Percentiles rank a stretch among this genome's conserved stretches.
phyloP scores from a whole-genome alignment of 352 stramenopile genomes.

The Pythium biforme region DNA sequence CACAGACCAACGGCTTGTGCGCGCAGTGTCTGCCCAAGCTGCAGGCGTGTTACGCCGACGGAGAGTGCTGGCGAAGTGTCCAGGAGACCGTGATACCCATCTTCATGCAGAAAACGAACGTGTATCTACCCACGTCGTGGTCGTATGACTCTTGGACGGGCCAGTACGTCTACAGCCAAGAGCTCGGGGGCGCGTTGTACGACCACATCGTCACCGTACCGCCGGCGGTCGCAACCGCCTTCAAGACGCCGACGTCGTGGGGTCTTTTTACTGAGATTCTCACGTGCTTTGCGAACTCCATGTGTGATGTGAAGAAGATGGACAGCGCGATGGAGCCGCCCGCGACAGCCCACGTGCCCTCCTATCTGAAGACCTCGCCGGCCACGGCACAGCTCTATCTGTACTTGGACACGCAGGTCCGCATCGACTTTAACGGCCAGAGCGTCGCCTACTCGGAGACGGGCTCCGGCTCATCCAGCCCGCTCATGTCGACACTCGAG shows the following conservation, averaged over 20 bases:
- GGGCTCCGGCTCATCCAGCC: neutral
- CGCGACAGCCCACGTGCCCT: constrained; percentile 20
- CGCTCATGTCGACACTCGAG: neutral
- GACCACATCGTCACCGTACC: neutral
- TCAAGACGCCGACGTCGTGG: constrained; percentile 5
- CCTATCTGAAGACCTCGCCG: neutral
- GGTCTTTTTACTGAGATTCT: constrained; percentile 13
- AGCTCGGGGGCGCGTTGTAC: neutral
- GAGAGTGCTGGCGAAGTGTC: constrained; percentile 21
- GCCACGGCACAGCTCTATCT: neutral
- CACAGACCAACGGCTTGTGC: neutral
- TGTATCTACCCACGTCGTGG: neutral
- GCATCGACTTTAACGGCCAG: neutral
- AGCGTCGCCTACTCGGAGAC: constrained; percentile 8
- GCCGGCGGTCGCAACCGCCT: neutral
- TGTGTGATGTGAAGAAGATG: constrained; percentile 25
- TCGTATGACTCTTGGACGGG: neutral
- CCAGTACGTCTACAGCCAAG: neutral
- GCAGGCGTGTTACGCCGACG: constrained; percentile 14
- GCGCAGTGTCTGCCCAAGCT: constrained; percentile 14
- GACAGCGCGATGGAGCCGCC: constrained; percentile 12
- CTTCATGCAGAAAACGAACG: neutral
- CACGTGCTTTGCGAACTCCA: neutral
- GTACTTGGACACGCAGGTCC: constrained; percentile 8
- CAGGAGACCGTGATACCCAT: constrained; percentile 10